A percentile compares a stretch with the other conserved stretches of the same genome.
These are phyloP conservation scores for Penicillium bovifimosum DNA, from an alignment of 495 filamentous ascomycete genomes.

Conservation along the genomic window DNA sequence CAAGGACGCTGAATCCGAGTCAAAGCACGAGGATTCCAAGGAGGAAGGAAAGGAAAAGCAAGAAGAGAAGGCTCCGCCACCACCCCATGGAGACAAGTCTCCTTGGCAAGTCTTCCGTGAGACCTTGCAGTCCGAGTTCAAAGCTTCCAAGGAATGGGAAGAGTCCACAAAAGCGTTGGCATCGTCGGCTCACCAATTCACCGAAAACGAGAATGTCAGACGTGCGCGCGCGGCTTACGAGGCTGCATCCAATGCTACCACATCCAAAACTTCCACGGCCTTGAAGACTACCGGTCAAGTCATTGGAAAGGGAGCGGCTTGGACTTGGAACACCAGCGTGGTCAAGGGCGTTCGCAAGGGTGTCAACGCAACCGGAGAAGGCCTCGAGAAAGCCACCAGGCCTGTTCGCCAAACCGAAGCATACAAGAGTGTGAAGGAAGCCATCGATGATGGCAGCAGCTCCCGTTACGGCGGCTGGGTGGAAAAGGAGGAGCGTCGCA, in stretches of 20 bases:
- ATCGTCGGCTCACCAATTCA: conserved; percentile 79
- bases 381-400: conserved; percentile 85
- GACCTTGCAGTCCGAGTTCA: conserved; percentile 86
- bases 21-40: conserved; percentile 36
- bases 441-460: conserved; percentile 95
- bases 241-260: conserved; percentile 70
- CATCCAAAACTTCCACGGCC: conserved; percentile 66
- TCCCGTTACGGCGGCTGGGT: conserved; percentile 93
- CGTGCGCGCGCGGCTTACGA: conserved; percentile 81
- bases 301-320: conserved; percentile 82
- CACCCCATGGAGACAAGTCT: conserved; percentile 94
- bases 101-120: conserved; percentile 98
- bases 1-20: conserved; percentile 41
- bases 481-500: conserved; percentile 88
- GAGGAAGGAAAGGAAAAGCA: conserved; percentile 42
- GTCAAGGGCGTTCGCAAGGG: conserved; percentile 89
- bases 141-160: conserved; percentile 98
- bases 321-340: conserved; percentile 94
- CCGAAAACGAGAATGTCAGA: conserved; percentile 88
- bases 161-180: conserved; percentile 94
- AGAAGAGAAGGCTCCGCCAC: conserved; percentile 72
- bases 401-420: conserved; percentile 91
- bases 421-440: conserved; percentile 89
- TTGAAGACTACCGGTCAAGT: conserved; percentile 79
- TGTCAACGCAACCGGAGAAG: conserved; percentile 76